Conservation (phyloP, 1,139 yeast genomes). For the Saccharomyces hybrid region DNA sequence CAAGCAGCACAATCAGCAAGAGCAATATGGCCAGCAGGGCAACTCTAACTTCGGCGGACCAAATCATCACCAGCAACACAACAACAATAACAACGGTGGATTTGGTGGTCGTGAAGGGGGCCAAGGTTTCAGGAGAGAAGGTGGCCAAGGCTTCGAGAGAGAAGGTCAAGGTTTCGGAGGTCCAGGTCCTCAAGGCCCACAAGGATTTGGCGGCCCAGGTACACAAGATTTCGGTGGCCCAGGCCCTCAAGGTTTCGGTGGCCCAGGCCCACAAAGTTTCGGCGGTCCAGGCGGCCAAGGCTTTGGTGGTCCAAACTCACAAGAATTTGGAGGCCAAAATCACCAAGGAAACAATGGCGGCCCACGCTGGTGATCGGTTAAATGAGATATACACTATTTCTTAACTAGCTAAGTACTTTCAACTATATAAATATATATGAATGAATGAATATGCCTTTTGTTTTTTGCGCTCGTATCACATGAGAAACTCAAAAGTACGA, state of each 20-base stretch:
- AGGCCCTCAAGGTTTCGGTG: background rate
- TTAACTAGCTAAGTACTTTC: background rate
- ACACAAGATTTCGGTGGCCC: background rate
- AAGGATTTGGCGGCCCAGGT: constrained; percentile 13
- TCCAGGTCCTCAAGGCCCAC: constrained; percentile 6
- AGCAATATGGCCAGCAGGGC: background rate
- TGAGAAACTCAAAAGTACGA: background rate
- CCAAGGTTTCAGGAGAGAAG: background rate
- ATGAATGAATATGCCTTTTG: too few species aligned
- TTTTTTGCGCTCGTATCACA: too few species aligned
- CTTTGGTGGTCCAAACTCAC: too few species aligned
- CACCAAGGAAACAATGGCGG: background rate
- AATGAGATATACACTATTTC: background rate
- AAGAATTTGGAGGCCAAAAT: background rate
- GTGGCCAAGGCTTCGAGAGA: background rate
- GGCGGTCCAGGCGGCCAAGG: too few species aligned
- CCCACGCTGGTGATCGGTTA: background rate
- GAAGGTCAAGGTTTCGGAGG: background rate
- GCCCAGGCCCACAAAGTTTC: background rate
- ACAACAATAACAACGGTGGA: constrained; percentile 7
- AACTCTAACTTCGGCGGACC: background rate
- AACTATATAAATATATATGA: background rate
- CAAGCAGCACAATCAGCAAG: background rate
- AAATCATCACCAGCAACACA: constrained; percentile 12
- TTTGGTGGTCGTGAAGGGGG: constrained; percentile 17